A percentile compares a stretch with the other conserved stretches of the same genome.
phyloP scores from a whole-genome alignment of 2,329 filamentous ascomycete species.

The Clonostachys solani region DNA sequence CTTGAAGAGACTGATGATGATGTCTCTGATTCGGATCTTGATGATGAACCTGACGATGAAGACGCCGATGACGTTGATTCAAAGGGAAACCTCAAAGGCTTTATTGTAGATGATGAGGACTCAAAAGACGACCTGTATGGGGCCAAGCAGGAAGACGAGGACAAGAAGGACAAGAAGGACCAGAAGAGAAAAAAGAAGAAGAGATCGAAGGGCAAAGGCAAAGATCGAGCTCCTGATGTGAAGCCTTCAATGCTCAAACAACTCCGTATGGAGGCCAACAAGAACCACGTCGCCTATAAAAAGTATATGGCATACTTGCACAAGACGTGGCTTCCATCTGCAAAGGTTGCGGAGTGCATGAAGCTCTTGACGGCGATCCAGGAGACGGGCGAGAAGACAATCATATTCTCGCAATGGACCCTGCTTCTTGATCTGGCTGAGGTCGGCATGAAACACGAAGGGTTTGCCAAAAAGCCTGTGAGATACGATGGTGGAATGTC shows the following conservation, averaged over 20 bases:
- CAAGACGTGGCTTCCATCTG: conserved; percentile 69
- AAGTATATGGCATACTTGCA: conserved; percentile 67
- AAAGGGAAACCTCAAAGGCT: conserved; percentile 37
- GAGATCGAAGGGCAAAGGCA: conserved; percentile 32
- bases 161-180: conserved; percentile 13
- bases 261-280: conserved; percentile 62
- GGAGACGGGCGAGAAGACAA: conserved; percentile 61
- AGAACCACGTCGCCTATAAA: conserved; percentile 59
- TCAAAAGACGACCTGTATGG: conserved; percentile 16
- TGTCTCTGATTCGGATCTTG: conserved; percentile 21
- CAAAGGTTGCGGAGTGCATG: conserved; percentile 77
- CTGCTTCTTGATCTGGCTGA: conserved; percentile 70
- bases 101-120: conserved; percentile 43
- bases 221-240: conserved; percentile 19
- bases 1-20: conserved; percentile 21
- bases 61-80: conserved; percentile 18
- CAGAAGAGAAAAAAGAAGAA: conserved; percentile 20
- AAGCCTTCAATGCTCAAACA: conserved; percentile 53
- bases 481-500: conserved; percentile 82
- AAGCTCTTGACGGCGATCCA: conserved; percentile 66
- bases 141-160: conserved; percentile 5
- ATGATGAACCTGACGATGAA: conserved; percentile 20
- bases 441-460: conserved; percentile 63
- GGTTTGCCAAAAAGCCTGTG: conserved; percentile 53
- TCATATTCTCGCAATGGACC: conserved; percentile 79